A percentile compares a stretch with the other conserved stretches of the same genome.
Evolutionary conservation across 2,329 filamentous ascomycete genomes (phyloP).

Genomic region (Ophiostoma ips): DNA sequence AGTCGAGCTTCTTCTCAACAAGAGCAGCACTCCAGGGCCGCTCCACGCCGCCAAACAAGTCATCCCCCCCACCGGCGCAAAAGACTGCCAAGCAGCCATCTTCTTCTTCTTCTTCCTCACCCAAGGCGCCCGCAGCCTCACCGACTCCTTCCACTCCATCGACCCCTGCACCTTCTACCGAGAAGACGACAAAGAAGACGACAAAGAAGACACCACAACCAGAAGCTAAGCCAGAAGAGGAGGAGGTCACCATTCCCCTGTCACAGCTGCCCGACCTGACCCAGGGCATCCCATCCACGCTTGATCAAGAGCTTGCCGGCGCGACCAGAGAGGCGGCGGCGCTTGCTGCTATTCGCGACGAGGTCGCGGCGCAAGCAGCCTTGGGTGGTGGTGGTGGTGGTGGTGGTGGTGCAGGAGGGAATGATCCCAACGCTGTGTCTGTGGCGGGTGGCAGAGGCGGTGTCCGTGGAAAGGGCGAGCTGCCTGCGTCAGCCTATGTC

Average conservation of each 20-base stretch:
- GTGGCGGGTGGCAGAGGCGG: slow-evolving; percentile 30
- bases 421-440: slow-evolving; percentile 32
- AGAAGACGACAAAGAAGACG: too few species aligned
- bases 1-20: slow-evolving; percentile 3
- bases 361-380: slow-evolving; percentile 19
- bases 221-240: slow-evolving; percentile 15
- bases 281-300: slow-evolving; percentile 85
- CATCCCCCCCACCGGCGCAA: background rate
- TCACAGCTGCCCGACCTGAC: slow-evolving; percentile 77
- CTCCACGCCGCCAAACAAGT: background rate
- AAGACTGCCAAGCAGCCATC: background rate
- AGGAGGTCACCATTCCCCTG: slow-evolving; percentile 30
- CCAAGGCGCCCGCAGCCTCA: background rate
- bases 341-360: slow-evolving; percentile 23
- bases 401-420: slow-evolving; percentile 28
- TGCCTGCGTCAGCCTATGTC: slow-evolving; percentile 69
- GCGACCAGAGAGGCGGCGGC: slow-evolving; percentile 25
- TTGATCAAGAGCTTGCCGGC: slow-evolving; percentile 57
- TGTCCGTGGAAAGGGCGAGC: slow-evolving; percentile 47
- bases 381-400: slow-evolving; percentile 11
- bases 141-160: background rate
- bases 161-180: background rate
- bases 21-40: slow-evolving; percentile 1
- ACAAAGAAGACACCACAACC: slow-evolving; percentile 9
- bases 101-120: too few species aligned